Conservation (phyloP, 305 asterid genomes). For the Solanum hybrid region DNA sequence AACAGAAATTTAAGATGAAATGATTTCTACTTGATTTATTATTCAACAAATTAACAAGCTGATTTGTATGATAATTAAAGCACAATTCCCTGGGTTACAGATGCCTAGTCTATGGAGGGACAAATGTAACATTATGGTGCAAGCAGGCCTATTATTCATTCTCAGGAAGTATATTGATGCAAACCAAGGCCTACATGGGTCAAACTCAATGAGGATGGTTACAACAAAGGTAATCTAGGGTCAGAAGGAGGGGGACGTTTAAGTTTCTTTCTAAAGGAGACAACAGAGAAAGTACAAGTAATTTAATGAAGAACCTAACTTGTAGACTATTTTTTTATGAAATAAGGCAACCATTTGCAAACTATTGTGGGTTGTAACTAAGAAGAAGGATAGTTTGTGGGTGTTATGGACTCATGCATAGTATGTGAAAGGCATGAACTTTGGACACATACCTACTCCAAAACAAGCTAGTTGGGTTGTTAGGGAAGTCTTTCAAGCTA, state of each 20-base stretch:
- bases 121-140: not conserved
- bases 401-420: not conserved
- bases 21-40: no score
- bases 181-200: not conserved
- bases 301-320: not conserved
- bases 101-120: not conserved
- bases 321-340: no score
- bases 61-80: not conserved
- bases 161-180: not conserved
- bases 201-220: not conserved
- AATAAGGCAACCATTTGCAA: not conserved
- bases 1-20: no score
- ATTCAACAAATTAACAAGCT: no score
- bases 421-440: not conserved
- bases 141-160: not conserved
- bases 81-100: not conserved
- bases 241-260: not conserved
- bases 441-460: not conserved
- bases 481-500: not conserved
- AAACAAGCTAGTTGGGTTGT: not conserved
- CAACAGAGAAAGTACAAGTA: not conserved
- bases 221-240: not conserved
- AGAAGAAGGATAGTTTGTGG: not conserved
- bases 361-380: not conserved
- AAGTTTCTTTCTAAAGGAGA: not conserved